Percentiles rank a stretch among this genome's conserved stretches.
Conservation (phyloP, 2,329 filamentous ascomycete species). For the Exophiala phaeomuriformis region DNA sequence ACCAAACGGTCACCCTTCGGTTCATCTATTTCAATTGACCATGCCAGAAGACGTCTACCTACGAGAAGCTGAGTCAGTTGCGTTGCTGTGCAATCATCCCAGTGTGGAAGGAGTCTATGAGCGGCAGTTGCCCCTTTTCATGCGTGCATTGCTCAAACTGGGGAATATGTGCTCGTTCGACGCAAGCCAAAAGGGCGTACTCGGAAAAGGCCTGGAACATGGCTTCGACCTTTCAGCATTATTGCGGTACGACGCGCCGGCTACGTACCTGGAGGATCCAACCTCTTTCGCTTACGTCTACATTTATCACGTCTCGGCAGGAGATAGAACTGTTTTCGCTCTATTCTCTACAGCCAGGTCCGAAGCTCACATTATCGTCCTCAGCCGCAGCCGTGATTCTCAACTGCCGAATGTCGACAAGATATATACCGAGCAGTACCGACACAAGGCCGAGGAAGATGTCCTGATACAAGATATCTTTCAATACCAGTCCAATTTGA, state of each 20-base stretch:
- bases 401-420: slow-evolving; percentile 86
- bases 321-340: slow-evolving; percentile 87
- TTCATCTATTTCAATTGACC: slow-evolving; percentile 87
- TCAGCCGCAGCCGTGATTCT: slow-evolving; percentile 71
- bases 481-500: slow-evolving; percentile 75
- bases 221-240: slow-evolving; percentile 82
- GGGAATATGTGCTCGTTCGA: slow-evolving; percentile 93
- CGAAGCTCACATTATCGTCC: slow-evolving; percentile 79
- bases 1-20: slow-evolving; percentile 88
- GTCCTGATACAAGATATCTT: slow-evolving; percentile 74
- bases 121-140: slow-evolving; percentile 77
- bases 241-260: slow-evolving; percentile 58
- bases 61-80: slow-evolving; percentile 73
- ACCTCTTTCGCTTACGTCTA: slow-evolving; percentile 74
- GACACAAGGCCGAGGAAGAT: slow-evolving; percentile 56
- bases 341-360: slow-evolving; percentile 76
- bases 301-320: slow-evolving; percentile 83
- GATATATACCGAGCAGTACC: slow-evolving; percentile 72
- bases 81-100: slow-evolving; percentile 76
- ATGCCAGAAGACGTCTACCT: slow-evolving; percentile 85
- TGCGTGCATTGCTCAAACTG: slow-evolving; percentile 79
- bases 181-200: slow-evolving; percentile 76
- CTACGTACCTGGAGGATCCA: slow-evolving; percentile 67
- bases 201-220: slow-evolving; percentile 85
- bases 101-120: slow-evolving; percentile 98